Evolutionary conservation across 2,329 filamentous ascomycete genomes (phyloP), one percentile per base, ranked within the genome.

Genomic region (Colletotrichum horii): DNA sequence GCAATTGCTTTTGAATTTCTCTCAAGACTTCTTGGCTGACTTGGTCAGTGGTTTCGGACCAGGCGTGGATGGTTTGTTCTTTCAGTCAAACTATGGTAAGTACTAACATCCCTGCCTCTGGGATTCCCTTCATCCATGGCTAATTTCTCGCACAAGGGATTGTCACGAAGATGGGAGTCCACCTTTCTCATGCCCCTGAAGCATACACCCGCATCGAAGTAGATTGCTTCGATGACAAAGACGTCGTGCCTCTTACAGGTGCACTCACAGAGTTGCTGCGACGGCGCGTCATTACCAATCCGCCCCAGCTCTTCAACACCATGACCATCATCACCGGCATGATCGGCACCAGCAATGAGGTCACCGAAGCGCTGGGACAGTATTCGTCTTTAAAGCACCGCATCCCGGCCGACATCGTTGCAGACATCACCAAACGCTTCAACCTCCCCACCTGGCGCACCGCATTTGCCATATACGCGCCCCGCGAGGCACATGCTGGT

Each of bases 241-340:
- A 82, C 62, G 76, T 82, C 3, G 73, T 77, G 19, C 76, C 77
- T n/a, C 80, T 81, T 22, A 77, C 82, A n/a, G 80, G 80, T 58
- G 79, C 77, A 66, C 79, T 82, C 30, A 70, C 78, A 9, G 77
- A 79, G 9, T 70, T 77, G 7, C 71, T 77, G 66, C 77, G 70
- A 22, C 70, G 70, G 8, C 56, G 70, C 9, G 73, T 86, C 4
- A 76, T 87, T 19, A 84, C 84, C 43, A 87, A 87, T 62, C 84
- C 86, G 1, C 85, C 85, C 0, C 62, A 66, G 19, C 34, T 66
- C 26, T 48, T 84, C 84, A 5, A 79, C 16, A 79, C 84, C 1
- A 82, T 85, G 72, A 67, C 78, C 78, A n/a, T 83, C 79, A 38
- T 76, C 22, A 52, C 72, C 38, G 38, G 62, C 5, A 30, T 76